Evolutionary conservation across 108 stramenopile species (phyloP).

Genomic region (Discostella pseudostelligera): DNA sequence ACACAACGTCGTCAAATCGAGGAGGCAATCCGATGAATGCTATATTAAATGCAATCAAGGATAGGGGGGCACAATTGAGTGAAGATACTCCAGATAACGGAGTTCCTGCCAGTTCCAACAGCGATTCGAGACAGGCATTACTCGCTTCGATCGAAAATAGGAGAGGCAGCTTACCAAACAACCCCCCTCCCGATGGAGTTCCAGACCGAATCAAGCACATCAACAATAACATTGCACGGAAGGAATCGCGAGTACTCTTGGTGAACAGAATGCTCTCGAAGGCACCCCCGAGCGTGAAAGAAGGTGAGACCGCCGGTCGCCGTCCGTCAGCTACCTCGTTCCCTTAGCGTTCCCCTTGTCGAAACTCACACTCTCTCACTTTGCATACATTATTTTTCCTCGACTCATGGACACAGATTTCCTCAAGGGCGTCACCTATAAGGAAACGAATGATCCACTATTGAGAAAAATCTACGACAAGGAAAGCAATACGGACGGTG

Average conservation of each 20-base stretch:
- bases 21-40: constrained; percentile 8
- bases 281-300: constrained; percentile 54
- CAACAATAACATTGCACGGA: constrained; percentile 8
- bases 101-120: neutral
- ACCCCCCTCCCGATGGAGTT: constrained; percentile 17
- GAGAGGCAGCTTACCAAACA: constrained; percentile 12
- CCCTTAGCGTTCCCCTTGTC: neutral
- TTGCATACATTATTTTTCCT: neutral
- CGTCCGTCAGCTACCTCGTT: too few species aligned
- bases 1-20: constrained; percentile 5
- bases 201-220: constrained; percentile 8
- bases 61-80: constrained; percentile 11
- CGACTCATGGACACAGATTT: constrained; percentile 50
- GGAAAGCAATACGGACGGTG: constrained; percentile 46
- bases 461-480: constrained; percentile 70
- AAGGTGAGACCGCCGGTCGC: too few species aligned
- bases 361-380: neutral
- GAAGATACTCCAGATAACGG: neutral
- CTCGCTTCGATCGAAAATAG: constrained; percentile 34
- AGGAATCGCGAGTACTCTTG: constrained; percentile 65
- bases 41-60: constrained; percentile 17
- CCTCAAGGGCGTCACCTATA: constrained; percentile 55
- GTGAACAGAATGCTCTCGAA: constrained; percentile 76
- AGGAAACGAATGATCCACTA: constrained; percentile 49
- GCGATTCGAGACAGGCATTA: constrained; percentile 25